These are phyloP conservation scores for Pythium rhizo-oryzae DNA, from an alignment of 352 stramenopile genomes.

Conservation along the genomic window DNA sequence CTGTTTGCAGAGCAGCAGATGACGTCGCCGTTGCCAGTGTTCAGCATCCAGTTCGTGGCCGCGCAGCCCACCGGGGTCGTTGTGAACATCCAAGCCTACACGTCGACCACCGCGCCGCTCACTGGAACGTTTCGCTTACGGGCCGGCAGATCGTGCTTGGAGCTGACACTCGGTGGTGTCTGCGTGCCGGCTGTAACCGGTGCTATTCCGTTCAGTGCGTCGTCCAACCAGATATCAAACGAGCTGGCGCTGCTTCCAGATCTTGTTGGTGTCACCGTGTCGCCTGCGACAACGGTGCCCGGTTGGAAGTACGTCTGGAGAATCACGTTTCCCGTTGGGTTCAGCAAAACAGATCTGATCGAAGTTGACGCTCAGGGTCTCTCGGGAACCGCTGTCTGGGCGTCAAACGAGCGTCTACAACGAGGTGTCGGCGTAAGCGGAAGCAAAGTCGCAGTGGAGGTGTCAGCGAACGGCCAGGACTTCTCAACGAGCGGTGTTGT, in stretches of 20 bases:
- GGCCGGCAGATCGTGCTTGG: constrained; percentile 58
- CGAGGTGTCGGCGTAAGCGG: constrained; percentile 47
- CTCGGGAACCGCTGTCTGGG: constrained; percentile 18
- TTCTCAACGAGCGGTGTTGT: constrained; percentile 52
- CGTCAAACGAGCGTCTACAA: constrained; percentile 30
- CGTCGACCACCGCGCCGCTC: constrained; percentile 32
- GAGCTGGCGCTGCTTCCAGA: constrained; percentile 61
- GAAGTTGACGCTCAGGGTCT: constrained; percentile 32
- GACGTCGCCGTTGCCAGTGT: constrained; percentile 9
- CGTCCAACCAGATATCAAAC: constrained; percentile 48
- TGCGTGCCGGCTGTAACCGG: constrained; percentile 51
- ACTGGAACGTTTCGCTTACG: constrained; percentile 58
- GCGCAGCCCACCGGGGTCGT: constrained; percentile 31
- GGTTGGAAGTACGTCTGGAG: constrained; percentile 46
- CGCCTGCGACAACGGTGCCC: constrained; percentile 15
- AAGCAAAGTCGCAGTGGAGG: constrained; percentile 79
- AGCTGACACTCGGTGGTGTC: constrained; percentile 48
- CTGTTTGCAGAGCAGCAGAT: constrained; percentile 34
- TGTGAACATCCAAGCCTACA: constrained; percentile 28
- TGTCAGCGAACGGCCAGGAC: constrained; percentile 89
- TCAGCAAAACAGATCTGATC: constrained; percentile 39
- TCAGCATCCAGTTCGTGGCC: constrained; percentile 38
- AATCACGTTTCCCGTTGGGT: constrained; percentile 45
- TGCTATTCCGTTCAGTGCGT: constrained; percentile 46
- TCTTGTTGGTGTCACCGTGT: constrained; percentile 60